phyloP scores from a whole-genome alignment of 2,329 filamentous ascomycete species.

The Geosmithia flava region DNA sequence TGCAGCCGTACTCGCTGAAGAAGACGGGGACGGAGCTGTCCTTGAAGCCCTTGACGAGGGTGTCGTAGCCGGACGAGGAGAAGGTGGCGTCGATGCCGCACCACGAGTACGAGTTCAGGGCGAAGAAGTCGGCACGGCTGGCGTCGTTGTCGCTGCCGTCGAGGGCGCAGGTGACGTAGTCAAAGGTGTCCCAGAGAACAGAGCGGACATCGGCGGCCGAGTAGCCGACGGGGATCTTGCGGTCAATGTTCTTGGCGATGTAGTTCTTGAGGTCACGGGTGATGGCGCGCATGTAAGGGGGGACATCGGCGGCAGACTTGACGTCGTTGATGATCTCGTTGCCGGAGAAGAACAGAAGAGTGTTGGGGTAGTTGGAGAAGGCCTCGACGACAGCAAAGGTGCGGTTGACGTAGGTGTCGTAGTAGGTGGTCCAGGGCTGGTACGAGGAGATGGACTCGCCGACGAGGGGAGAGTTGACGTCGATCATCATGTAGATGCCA shows the following conservation, averaged over 20 bases:
- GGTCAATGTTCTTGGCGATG: constrained; percentile 57
- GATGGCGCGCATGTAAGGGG: constrained; percentile 62
- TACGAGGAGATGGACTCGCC: constrained; percentile 43
- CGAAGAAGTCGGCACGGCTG: constrained; percentile 62
- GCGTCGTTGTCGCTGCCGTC: constrained; percentile 40
- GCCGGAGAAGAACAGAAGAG: constrained; percentile 62
- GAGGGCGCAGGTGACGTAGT: constrained; percentile 59
- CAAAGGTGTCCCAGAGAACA: constrained; percentile 62
- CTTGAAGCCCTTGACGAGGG: constrained; percentile 52
- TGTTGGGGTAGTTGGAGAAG: constrained; percentile 56
- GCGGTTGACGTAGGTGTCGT: constrained; percentile 47
- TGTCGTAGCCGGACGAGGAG: constrained; percentile 48
- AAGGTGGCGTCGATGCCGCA: constrained; percentile 51
- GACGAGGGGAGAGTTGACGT: constrained; percentile 52
- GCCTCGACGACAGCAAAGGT: constrained; percentile 56
- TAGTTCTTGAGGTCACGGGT: constrained; percentile 75
- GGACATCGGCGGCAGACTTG: constrained; percentile 43
- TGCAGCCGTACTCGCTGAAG: constrained; percentile 76
- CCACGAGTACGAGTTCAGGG: constrained; percentile 63
- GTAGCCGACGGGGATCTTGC: constrained; percentile 65
- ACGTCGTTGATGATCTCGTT: constrained; percentile 68
- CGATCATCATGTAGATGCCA: constrained; percentile 57
- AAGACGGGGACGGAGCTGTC: constrained; percentile 61
- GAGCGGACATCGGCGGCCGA: constrained; percentile 68
- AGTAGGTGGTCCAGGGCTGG: constrained; percentile 48